Base-by-base conservation (phyloP, 2,329 filamentous ascomycete genomes). In the Fusarium caatingaense region DNA sequence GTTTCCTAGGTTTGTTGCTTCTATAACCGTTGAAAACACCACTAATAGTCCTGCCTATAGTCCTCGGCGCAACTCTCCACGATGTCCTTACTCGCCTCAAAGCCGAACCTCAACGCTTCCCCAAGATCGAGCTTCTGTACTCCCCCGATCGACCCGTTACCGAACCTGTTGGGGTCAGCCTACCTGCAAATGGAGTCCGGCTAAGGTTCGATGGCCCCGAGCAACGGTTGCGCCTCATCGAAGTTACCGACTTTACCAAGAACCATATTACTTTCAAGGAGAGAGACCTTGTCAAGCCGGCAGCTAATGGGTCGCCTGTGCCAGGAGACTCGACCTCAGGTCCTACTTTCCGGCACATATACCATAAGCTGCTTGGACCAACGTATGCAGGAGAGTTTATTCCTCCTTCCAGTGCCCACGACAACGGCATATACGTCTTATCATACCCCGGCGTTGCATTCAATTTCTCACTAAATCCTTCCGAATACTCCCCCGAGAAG, bases 371-470 rank as follows among this genome's bases (percentile, higher is more conserved):
- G n/a, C 90, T 99, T 68, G 96, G 96, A 0, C 94, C 94, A 20
- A 97, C 95, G 0, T 98, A 97, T 78, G 92, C 92, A 2, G 96
- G 96, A 68, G 96, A 99, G 83, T 99, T 95, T 76, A 86, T 97
- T 40, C 87, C 91, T 11, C 89, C 93, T 1, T 76, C 83, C 2
- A 84, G 83, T 5, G 81, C 84, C 37, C 82, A 84, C 44, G 84
- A 85, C 13, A 83, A 84, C 18, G 94, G 94, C 18, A 92, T 89
- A 23, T 99, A 98, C 77, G 90, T 97, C 34, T 84, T 99, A 34
- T 98, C 95, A 3, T 99, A 98, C 80, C 94, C 95, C 1, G 96
- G 96, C 1, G 90, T 99, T 30, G 93, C 95, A 1, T 98, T 98
- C 78, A 94, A 92, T 40, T 99, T 99, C 71, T 90, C 93, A 1